Evolutionary conservation across 2,329 filamentous ascomycete species (phyloP), one percentile per base, ranked within the genome.

Genomic region (Ophiostoma australiae): DNA sequence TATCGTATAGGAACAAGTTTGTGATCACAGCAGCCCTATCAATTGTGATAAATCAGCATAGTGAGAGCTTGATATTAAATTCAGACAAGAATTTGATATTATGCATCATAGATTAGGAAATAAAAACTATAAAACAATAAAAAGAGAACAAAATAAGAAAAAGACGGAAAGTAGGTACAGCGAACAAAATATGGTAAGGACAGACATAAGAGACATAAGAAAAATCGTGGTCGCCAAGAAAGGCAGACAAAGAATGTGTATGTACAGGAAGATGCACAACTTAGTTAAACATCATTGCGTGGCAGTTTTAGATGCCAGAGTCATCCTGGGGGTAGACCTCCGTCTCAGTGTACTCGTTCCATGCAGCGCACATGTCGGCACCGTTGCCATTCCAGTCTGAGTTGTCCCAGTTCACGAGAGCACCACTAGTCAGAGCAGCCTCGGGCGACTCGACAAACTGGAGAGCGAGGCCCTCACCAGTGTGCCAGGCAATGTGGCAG

Each of bases 401-500:
- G 58, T 63, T 63, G 23, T 63, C 58, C 58, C 58, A 63, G 58
- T 63, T 63, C 5, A 63, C 58, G 27, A 63, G 58, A 17, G 58
- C 58, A 33, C 58, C 58, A 63, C 58, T 63, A 0, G 58, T 63
- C 58, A 48, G 35, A 13, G 31, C 15, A n/a, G n/a, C 23, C 20
- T 41, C 39, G 10, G 74, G 70, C n/a, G 72, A 71, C 72, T 76
- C 85, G 13, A 86, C 72, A 73, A 86, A 85, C 75, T 86, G 84
- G 48, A 85, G 75, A 3, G 80, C 82, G 4, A 86, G 79, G 65
- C 83, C 84, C 72, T 80, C 79, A 41, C 76, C 77, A 13, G 82
- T 78, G 75, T 86, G 84, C 82, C 80, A 84, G 27, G 81, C 80
- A 74, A 84, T 83, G 74, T 83, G 81, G 76, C 81, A 83, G 73